phyloP scores from a whole-genome alignment of 345 rosid genomes.

The Eucalyptus pauciflora region DNA sequence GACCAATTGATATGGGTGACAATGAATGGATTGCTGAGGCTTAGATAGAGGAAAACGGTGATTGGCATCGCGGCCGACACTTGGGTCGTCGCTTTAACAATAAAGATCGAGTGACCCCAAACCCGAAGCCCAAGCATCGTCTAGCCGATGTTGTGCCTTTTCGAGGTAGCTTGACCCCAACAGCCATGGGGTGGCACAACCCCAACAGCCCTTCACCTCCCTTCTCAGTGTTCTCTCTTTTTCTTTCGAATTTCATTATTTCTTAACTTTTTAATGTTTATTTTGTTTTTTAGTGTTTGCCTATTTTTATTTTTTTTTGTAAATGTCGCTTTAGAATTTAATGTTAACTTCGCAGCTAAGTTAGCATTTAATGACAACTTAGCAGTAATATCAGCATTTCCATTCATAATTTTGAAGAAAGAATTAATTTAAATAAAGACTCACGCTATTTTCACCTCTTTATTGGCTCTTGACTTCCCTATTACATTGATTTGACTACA shows the following conservation, averaged over 20 bases:
- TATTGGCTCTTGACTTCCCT: no score
- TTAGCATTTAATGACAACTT: not conserved
- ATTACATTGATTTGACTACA: no score
- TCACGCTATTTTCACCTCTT: no score
- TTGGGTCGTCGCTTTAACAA: not conserved
- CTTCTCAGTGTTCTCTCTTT: not conserved
- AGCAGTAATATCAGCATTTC: not conserved
- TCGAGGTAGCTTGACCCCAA: not conserved
- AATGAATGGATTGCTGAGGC: not conserved
- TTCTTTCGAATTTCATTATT: not conserved
- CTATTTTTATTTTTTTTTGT: not conserved
- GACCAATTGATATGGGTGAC: not conserved
- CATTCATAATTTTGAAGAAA: not conserved
- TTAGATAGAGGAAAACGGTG: not conserved
- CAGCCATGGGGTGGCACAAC: not conserved
- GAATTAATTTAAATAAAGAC: no score
- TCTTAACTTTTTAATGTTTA: not conserved
- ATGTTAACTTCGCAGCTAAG: not conserved
- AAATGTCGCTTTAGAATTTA: not conserved
- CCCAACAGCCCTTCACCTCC: not conserved
- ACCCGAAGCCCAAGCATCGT: not conserved
- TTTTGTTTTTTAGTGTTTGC: not conserved
- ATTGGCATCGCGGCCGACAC: not conserved
- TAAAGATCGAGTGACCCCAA: not conserved
- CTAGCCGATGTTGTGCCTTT: not conserved